Evolutionary conservation across 805 yeast genomes (phyloP).

Genomic region (Dipodascus geniculatus): DNA sequence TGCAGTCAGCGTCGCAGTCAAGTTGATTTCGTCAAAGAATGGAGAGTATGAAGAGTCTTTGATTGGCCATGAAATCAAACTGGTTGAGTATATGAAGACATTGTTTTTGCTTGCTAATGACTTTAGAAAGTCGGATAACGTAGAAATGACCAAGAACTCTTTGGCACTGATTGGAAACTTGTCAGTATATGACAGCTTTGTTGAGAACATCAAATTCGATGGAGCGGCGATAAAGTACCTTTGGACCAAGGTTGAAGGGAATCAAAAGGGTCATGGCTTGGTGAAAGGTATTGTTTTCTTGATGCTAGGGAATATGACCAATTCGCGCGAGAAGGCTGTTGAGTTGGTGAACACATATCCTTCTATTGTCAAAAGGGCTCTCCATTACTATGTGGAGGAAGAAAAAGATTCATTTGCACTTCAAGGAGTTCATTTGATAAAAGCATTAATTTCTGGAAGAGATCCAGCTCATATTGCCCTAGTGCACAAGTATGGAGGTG

Average conservation of each 20-base stretch:
- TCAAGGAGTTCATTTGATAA: constrained; percentile 12
- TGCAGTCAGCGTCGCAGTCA: not conserved
- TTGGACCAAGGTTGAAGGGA: not conserved
- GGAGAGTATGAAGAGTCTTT: not conserved
- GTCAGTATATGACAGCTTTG: not conserved
- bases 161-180: not conserved
- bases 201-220: not conserved
- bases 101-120: not conserved
- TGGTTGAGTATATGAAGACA: not conserved
- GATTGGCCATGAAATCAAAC: not conserved
- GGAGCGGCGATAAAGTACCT: not conserved
- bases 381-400: not conserved
- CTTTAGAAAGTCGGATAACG: not conserved
- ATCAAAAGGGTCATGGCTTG: not conserved
- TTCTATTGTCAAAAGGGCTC: not conserved
- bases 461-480: not conserved
- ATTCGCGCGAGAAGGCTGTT: constrained; percentile 2
- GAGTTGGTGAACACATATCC: constrained; percentile 2
- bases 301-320: constrained; percentile 10
- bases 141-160: not conserved
- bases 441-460: constrained; percentile 4
- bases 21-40: not conserved
- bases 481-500: constrained; percentile 5
- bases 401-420: constrained; percentile 9
- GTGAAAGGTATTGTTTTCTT: constrained; percentile 1